These are phyloP conservation scores for Alternaria angustiovoidea DNA, from an alignment of 2,329 filamentous ascomycete genomes.

Conservation along the genomic window DNA sequence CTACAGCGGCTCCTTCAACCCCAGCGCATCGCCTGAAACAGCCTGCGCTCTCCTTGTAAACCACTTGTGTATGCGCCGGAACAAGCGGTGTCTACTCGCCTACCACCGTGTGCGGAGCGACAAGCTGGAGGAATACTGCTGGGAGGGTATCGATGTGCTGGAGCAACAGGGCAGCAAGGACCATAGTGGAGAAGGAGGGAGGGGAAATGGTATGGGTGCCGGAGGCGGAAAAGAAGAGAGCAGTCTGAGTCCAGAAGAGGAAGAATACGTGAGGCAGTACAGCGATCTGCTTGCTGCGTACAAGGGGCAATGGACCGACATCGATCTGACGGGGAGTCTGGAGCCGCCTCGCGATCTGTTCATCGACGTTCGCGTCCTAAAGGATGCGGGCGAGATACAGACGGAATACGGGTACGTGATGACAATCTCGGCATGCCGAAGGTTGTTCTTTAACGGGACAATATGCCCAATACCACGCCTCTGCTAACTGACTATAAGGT, in stretches of 20 bases:
- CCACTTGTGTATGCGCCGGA: conserved; percentile 92
- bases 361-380: conserved; percentile 94
- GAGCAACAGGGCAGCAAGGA: conserved; percentile 61
- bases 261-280: conserved; percentile 94
- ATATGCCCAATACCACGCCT: background rate
- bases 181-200: conserved; percentile 36
- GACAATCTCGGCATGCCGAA: conserved; percentile 1
- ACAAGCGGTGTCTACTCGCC: conserved; percentile 93
- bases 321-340: conserved; percentile 91
- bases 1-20: conserved; percentile 86
- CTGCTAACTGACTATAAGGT: conserved; percentile 59
- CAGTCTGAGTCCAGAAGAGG: conserved; percentile 92
- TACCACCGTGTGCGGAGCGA: conserved; percentile 92
- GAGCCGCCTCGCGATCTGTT: conserved; percentile 96
- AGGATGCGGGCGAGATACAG: conserved; percentile 97
- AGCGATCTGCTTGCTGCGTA: conserved; percentile 92
- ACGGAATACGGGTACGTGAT: conserved; percentile 91
- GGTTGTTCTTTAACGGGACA: background rate
- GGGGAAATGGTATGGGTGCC: conserved; percentile 55
- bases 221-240: conserved; percentile 63
- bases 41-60: conserved; percentile 91
- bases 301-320: conserved; percentile 98
- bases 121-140: conserved; percentile 92
- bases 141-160: conserved; percentile 84
- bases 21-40: conserved; percentile 79